Percentiles rank a stretch among this genome's conserved stretches.
Conservation (phyloP, 352 stramenopile species). For the Albugo candida region DNA sequence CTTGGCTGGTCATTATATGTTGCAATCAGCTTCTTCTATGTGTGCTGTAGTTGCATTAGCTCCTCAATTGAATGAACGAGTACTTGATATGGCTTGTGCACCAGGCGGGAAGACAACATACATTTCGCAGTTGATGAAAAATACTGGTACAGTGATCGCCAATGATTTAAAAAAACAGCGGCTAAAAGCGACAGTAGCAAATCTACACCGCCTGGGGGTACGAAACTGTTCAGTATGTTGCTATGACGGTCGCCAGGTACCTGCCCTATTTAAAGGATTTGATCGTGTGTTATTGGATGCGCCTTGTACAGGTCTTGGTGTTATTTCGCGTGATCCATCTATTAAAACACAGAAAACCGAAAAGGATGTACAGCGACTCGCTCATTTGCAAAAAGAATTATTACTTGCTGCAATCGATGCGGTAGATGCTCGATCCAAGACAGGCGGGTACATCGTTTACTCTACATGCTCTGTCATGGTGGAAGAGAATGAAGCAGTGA, state of each 20-base stretch:
- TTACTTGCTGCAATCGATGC: conserved; percentile 97
- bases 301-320: conserved; percentile 94
- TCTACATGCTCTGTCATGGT: conserved; percentile 94
- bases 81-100: conserved; percentile 97
- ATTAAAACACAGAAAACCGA: conserved; percentile 98
- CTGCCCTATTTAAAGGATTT: conserved; percentile 89
- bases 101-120: conserved; percentile 99
- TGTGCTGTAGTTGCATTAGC: conserved; percentile 95
- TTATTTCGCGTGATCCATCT: conserved; percentile 95
- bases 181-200: conserved; percentile 94
- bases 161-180: conserved; percentile 98
- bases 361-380: conserved; percentile 78
- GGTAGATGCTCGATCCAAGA: conserved; percentile 91
- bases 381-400: conserved; percentile 98
- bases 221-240: conserved; percentile 95
- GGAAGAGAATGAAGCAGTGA: conserved; percentile 91
- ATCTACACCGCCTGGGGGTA: conserved; percentile 96
- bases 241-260: conserved; percentile 91
- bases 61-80: conserved; percentile 90
- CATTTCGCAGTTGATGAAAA: conserved; percentile 99
- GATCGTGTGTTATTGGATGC: conserved; percentile 97
- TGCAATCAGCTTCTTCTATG: conserved; percentile 97
- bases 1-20: conserved; percentile 99
- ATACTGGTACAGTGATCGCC: conserved; percentile 94
- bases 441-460: conserved; percentile 96